Conservation (phyloP, 768 basidiomycete genomes). For the Lactarius hengduanensis region DNA sequence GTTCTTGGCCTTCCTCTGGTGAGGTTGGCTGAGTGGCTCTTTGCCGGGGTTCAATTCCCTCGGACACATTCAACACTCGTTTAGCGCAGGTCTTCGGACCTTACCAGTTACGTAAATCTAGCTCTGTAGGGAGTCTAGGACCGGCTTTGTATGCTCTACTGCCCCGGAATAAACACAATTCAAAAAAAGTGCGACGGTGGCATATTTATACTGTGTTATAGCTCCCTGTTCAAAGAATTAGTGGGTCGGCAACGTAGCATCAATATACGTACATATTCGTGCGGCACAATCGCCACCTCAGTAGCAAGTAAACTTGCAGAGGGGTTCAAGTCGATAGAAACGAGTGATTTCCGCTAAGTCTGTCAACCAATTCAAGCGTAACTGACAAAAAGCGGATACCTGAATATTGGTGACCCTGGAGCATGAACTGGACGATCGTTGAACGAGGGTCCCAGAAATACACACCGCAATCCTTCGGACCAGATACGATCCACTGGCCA, state of each 20-base stretch:
- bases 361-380: conserved; percentile 5
- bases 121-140: too few relatives aligned
- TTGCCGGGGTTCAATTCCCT: too few relatives aligned
- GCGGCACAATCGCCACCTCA: conserved; percentile 69
- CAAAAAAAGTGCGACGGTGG: too few relatives aligned
- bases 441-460: conserved; percentile 87
- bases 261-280: conserved; percentile 54
- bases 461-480: conserved; percentile 93
- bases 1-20: too few relatives aligned
- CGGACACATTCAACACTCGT: too few relatives aligned
- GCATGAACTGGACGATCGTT: conserved; percentile 85
- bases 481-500: conserved; percentile 92
- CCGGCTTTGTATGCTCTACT: too few relatives aligned
- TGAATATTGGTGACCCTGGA: conserved; percentile 77
- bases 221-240: conserved; percentile 25
- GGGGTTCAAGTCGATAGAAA: conserved; percentile 67
- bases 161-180: too few relatives aligned
- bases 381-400: conserved; percentile 37
- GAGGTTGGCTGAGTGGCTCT: too few relatives aligned
- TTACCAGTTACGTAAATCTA: too few relatives aligned
- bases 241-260: not conserved
- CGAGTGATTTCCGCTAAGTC: conserved; percentile 43
- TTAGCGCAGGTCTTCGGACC: too few relatives aligned
- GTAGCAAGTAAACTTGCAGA: conserved; percentile 61
- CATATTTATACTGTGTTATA: conserved; percentile 28